A percentile compares a stretch with the other conserved stretches of the same genome.
phyloP scores from a whole-genome alignment of 257 asterid genomes.

The Scutellaria galericulata region DNA sequence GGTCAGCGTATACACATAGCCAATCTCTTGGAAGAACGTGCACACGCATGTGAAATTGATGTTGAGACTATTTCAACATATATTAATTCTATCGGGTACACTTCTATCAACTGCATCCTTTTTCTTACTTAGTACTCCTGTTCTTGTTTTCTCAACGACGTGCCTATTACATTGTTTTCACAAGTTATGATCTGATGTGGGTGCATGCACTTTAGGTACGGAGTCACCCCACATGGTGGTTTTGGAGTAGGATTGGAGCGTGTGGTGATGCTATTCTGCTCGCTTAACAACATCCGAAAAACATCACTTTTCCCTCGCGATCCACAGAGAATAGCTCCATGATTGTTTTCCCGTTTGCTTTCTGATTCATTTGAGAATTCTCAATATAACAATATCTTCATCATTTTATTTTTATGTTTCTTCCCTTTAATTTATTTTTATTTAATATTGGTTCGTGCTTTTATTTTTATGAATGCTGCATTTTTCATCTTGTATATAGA shows the following conservation, averaged over 20 bases:
- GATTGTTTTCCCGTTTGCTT: neutral
- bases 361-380: no score
- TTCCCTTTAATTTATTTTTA: no score
- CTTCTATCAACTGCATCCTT: constrained; percentile 7
- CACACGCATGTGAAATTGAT: constrained; percentile 74
- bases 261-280: constrained; percentile 88
- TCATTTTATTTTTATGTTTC: no score
- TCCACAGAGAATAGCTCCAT: constrained; percentile 76
- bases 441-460: no score
- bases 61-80: constrained; percentile 77
- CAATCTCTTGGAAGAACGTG: constrained; percentile 67
- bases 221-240: constrained; percentile 89
- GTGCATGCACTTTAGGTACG: constrained; percentile 51
- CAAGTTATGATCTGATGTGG: constrained; percentile 1
- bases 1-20: constrained; percentile 89
- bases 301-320: constrained; percentile 91
- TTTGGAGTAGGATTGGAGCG: constrained; percentile 94
- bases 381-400: no score
- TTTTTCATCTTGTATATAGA: no score
- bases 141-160: neutral
- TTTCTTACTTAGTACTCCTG: neutral
- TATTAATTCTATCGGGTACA: constrained; percentile 80
- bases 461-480: no score
- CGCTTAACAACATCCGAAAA: constrained; percentile 80
- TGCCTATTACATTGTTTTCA: no score